Evolutionary conservation across 2,329 filamentous ascomycete species (phyloP), one percentile per base, ranked within the genome.

Genomic region (Magnaporthiopsis incrustans): DNA sequence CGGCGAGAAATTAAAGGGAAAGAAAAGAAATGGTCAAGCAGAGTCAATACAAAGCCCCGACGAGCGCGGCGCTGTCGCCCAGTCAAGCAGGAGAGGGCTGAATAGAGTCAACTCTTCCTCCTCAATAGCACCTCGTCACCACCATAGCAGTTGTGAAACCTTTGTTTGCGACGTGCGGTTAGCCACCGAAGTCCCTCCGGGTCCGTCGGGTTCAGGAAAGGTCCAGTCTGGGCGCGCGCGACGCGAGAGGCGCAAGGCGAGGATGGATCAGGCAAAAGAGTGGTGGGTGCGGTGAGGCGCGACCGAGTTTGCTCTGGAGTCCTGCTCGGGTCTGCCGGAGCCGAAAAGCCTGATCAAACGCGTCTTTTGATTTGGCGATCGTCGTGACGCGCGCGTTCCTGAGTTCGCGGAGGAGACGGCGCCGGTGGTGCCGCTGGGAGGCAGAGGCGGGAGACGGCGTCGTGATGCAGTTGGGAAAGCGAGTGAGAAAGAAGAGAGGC

Each of bases 31-130:
- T 12, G 50, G 38, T 58, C 27, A 58, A 50, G n/a, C 33, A 61
- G 60, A 50, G 60, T 61, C 71, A 74, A 69, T 75, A 74, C 72
- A 75, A 73, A 72, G 71, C 68, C 67, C 70, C 70, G 68, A 70
- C 69, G 66, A 66, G 67, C 60, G 60, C 26, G 15, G 60, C 44
- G 44, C 44, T 53, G 22, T 25, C 44, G 44, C 44, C 50, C 60
- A 61, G 38, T 38, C 33, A 61, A 70, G 65, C 66, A 66, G 30
- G 57, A 44, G 69, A 68, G 61, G 66, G 68, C 67, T 64, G 68
- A 68, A 71, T 65, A 67, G 69, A 65, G 62, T 66, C 63, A 65
- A 60, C 66, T 67, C 44, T 10, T 53, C 69, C 65, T 67, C 69
- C 66, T 67, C 66, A 68, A 70, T 67, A 69, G 68, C 68, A 69